These are phyloP conservation scores for Globisporangium orthogonon DNA, from an alignment of 352 stramenopile species.

Conservation along the genomic window DNA sequence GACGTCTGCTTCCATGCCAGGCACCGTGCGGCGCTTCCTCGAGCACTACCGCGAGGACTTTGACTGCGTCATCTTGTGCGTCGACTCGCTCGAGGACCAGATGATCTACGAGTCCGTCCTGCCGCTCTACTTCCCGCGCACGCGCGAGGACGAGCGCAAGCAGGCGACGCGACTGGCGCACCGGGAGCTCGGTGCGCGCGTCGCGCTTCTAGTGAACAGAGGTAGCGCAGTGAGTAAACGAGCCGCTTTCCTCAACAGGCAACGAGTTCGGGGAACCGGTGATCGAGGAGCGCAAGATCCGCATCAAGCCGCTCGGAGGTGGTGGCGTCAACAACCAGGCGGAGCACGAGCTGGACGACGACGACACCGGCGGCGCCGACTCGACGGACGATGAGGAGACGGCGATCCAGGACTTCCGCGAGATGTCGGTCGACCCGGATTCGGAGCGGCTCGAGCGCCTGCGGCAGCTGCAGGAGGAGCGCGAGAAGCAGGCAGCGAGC, in stretches of 20 bases:
- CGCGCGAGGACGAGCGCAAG: conserved; percentile 21
- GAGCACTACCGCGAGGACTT: conserved; percentile 59
- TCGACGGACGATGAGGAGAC: conserved; percentile 26
- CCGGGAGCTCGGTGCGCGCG: conserved; percentile 29
- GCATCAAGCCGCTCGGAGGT: conserved; percentile 31
- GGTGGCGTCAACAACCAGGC: conserved; percentile 10
- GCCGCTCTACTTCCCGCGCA: conserved; percentile 71
- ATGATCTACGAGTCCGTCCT: conserved; percentile 54
- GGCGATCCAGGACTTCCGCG: conserved; percentile 43
- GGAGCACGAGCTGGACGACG: not conserved
- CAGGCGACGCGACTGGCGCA: conserved; percentile 18
- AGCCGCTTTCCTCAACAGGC: conserved; percentile 13
- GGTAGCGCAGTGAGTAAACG: not conserved
- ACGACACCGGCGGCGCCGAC: conserved; percentile 8
- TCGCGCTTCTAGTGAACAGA: not conserved
- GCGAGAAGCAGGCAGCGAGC: conserved; percentile 34
- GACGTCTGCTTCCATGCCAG: not conserved
- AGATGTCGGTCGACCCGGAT: conserved; percentile 52
- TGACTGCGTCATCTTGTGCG: conserved; percentile 56
- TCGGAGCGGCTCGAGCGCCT: conserved; percentile 51
- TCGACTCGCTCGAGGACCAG: conserved; percentile 59
- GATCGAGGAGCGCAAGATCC: conserved; percentile 80
- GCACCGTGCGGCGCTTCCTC: conserved; percentile 71
- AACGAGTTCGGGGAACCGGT: conserved; percentile 71
- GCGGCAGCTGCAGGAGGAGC: conserved; percentile 48